Evolutionary conservation across 192 early-diverging fungal genomes (phyloP), one percentile per base, ranked within the genome.

Genomic region (Backusella morwellensis): DNA sequence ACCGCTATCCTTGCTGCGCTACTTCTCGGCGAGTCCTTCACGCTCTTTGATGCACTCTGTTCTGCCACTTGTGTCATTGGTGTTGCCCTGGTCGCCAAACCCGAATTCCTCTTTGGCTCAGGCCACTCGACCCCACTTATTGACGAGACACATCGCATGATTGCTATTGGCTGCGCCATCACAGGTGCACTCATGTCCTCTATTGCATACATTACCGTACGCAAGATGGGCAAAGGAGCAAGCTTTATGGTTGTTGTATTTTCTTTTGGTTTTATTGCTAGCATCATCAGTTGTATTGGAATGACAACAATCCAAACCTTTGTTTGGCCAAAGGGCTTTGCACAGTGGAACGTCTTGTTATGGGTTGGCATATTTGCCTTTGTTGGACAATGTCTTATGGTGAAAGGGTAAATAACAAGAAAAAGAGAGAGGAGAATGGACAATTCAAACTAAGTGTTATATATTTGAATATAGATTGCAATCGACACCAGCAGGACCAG

Each of bases 201-300:
- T 1, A 68, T 90, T 21, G 91, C 93, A 1, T 93, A 93, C 71
- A 86, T 89, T 34, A 80, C 91, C 11, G 92, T 94, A 35, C 91
- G 93, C 69, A 89, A 89, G 74, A 87, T 94, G 54, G 93, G 93
- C 6, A 82, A 85, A n/a, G 81, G 84, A 6, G 91, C 90, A 19
- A 90, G 93, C 72, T 91, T 86, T 32, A 91, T 94, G 86, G 91
- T 93, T 41, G 92, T 93, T 68, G 92, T 94, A 4, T 86, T 89
- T 29, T 94, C 93, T 66, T 93, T 93, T 85, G 94, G 94, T 23
- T 80, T 81, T 4, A 77, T 93, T 70, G 88, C 90, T 29, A 81
- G 87, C 23, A 47, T 90, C 2, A 72, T 93, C 11, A 56, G 77
- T 74, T 2, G 73, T 40, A 14, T 88, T 78, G 88, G 84, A 1